Base-by-base conservation (phyloP, 345 rosid genomes). In the Firmiana major region DNA sequence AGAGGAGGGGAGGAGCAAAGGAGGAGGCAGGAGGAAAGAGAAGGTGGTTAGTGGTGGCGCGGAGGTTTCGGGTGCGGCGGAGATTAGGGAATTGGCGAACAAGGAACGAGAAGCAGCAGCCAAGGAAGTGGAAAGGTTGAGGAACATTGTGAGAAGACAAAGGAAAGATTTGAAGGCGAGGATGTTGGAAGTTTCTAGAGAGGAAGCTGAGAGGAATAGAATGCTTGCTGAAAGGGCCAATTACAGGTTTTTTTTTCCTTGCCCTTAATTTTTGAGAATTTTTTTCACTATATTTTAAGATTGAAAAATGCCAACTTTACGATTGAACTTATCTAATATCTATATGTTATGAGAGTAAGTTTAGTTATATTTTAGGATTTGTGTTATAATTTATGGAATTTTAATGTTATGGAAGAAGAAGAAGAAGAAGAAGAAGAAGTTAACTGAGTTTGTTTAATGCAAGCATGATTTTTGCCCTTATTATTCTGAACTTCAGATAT, bases 121-220 rank as follows among this genome's bases (percentile, higher is more conserved):
- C 0, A 93, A 91, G 81, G 97, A 94, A 72, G 95, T 88, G 42
- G 93, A 94, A 87, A 87, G 94, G 83, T 74, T 91, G 87, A 88
- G 98, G 89, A 88, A 85, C 68, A 75, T 89, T 62, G 86, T 93
- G 75, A 81, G 89, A 85, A 87, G 97, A 86, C 95, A 91, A 78
- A 88, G 91, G 82, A 94, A 91, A 83, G 99, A 94, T 78, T 82
- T 94, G 83, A 87, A 81, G 77, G 88, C 98, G 11, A 90, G 92
- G 82, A 94, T 94, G 99, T 74, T 90, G 81, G 99, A 94, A 85
- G 87, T 93, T 34, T 88, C 98, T 0, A 90, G 95, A 83, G 99
- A 93, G 86, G 97, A 93, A 83, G 94, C 97, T 6, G 97, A 94
- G 81, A 75, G 99, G 75, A 94, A 93, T 87, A 85, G 97, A 80